Evolutionary conservation across 2,329 filamentous ascomycete genomes (phyloP).

Genomic region (Monosporascus sp.): DNA sequence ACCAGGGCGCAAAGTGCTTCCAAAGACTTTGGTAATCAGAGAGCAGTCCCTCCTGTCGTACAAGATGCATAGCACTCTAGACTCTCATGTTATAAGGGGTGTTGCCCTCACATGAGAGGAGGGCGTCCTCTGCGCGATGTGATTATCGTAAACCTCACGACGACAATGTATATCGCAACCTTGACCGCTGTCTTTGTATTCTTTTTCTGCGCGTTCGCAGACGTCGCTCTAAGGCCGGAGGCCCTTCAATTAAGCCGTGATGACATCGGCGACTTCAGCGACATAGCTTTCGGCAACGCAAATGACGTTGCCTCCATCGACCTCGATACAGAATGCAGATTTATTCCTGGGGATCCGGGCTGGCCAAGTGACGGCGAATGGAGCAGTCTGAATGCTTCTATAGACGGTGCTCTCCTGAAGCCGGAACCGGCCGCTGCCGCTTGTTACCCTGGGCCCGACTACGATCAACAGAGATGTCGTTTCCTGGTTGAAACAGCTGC

Average conservation of each 20-base stretch:
- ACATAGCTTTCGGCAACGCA: conserved; percentile 14
- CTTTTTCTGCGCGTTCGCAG: no score
- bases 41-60: no score
- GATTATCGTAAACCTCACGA: no score
- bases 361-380: conserved; percentile 22
- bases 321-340: conserved; percentile 12
- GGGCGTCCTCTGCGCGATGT: no score
- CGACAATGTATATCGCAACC: no score
- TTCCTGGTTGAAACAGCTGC: conserved; percentile 17
- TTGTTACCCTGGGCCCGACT: conserved; percentile 24
- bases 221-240: not conserved
- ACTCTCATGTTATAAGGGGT: no score
- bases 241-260: conserved; percentile 9
- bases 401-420: conserved; percentile 23
- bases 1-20: no score
- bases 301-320: not conserved
- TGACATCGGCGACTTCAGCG: conserved; percentile 12
- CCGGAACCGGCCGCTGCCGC: conserved; percentile 23
- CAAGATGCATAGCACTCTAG: no score
- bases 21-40: no score
- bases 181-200: no score
- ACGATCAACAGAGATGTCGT: conserved; percentile 18
- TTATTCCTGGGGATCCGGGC: conserved; percentile 17
- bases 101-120: no score
- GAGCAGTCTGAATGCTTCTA: conserved; percentile 20